Percentiles rank a stretch among this genome's conserved stretches.
These are phyloP conservation scores for Marasmius tenuissimus DNA, from an alignment of 1,284 basidiomycete species.

Conservation along the genomic window DNA sequence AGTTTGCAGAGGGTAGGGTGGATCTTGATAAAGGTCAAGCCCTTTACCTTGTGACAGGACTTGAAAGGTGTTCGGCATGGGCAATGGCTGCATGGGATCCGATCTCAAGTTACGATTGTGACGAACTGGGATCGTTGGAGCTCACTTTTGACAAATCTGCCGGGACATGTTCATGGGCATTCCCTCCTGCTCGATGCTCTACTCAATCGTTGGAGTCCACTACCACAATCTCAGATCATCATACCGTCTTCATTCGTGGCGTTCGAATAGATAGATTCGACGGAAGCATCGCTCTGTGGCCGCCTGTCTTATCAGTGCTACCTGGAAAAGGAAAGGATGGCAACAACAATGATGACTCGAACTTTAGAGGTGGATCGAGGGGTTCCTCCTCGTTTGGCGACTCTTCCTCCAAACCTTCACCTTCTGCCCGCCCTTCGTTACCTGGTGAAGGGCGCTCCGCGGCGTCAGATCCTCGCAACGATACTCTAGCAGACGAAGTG, in stretches of 20 bases:
- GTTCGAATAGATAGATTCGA: constrained; percentile 10
- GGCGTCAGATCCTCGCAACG: too few species aligned
- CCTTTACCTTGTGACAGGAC: neutral
- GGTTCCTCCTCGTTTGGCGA: neutral
- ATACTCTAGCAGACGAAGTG: too few species aligned
- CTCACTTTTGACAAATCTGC: neutral
- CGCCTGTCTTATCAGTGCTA: neutral
- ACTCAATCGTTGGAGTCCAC: neutral
- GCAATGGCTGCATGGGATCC: neutral
- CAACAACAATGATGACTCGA: neutral
- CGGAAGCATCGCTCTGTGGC: neutral
- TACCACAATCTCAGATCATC: too few species aligned
- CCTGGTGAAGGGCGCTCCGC: too few species aligned
- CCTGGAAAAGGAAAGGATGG: neutral
- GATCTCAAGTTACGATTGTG: neutral
- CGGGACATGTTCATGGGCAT: neutral
- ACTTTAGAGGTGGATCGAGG: neutral
- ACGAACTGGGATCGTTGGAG: neutral
- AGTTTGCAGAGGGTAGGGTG: neutral
- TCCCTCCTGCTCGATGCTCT: neutral
- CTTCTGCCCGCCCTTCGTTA: neutral
- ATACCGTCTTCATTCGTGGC: constrained; percentile 11
- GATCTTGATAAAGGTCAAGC: neutral
- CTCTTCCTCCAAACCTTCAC: neutral
- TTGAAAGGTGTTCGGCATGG: neutral